phyloP scores from a whole-genome alignment of 2,329 filamentous ascomycete species.

The Penicillium sp. region DNA sequence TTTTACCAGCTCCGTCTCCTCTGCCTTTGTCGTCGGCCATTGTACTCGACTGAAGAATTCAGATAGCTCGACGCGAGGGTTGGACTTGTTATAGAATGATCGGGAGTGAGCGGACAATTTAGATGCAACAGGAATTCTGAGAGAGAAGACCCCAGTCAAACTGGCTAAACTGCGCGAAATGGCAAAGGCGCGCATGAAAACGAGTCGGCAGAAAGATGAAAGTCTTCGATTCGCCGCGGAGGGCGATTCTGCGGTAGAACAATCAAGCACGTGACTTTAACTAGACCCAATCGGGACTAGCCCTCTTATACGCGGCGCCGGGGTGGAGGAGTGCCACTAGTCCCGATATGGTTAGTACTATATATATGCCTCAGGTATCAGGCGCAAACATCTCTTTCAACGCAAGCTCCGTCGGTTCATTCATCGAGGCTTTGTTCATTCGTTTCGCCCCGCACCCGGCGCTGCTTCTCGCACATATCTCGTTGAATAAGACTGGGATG shows the following conservation, averaged over 20 bases:
- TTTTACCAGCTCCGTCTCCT: constrained; percentile 33
- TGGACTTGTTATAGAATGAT: constrained; percentile 1
- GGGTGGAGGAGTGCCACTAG: no score
- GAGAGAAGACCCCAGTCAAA: constrained; percentile 10
- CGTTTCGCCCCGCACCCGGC: neutral
- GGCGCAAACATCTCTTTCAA: constrained; percentile 8
- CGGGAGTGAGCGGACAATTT: neutral
- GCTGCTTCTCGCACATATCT: neutral
- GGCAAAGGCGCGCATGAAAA: constrained; percentile 24
- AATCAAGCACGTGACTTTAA: no score
- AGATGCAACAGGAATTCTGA: neutral
- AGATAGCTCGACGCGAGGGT: constrained; percentile 12
- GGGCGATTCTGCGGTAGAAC: no score
- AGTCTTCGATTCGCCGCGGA: constrained; percentile 5
- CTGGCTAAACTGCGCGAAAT: constrained; percentile 17
- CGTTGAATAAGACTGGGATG: neutral
- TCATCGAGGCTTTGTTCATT: neutral
- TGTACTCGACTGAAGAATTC: constrained; percentile 20
- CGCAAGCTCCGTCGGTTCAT: neutral
- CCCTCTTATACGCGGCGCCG: no score
- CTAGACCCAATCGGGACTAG: no score
- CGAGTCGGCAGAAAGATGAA: neutral
- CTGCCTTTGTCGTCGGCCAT: constrained; percentile 34
- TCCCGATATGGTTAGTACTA: neutral
- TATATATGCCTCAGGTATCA: constrained; percentile 2